Percentiles rank a stretch among this genome's conserved stretches.
Conservation (phyloP, 1,284 basidiomycete genomes). For the Apiotrichum siamense region DNA sequence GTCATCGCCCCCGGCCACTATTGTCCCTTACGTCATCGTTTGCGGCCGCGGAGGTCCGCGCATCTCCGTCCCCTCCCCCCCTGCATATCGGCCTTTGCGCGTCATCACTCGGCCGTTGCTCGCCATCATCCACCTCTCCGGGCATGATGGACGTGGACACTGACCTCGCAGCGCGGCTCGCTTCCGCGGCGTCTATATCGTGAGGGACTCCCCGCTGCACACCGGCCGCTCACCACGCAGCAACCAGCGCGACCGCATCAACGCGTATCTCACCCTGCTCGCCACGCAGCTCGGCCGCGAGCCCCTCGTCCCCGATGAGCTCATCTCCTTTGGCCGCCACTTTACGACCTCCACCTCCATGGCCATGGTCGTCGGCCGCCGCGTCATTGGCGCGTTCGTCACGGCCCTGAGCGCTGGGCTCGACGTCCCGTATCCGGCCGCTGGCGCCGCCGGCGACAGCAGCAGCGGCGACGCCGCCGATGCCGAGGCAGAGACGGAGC, state of each 20-base stretch:
- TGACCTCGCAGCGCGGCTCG: slow-evolving; percentile 7
- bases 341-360: slow-evolving; percentile 36
- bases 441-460: no score
- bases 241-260: slow-evolving; percentile 70
- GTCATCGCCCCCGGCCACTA: no score
- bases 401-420: slow-evolving; percentile 29
- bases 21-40: no score
- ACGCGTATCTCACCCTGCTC: slow-evolving; percentile 56
- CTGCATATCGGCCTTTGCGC: no score
- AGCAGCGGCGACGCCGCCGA: no score
- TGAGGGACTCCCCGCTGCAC: not conserved
- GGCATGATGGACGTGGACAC: slow-evolving; percentile 19
- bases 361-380: slow-evolving; percentile 40
- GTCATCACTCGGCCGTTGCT: no score
- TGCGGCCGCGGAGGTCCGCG: no score
- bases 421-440: not conserved
- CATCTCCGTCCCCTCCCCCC: no score
- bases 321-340: slow-evolving; percentile 34
- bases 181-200: slow-evolving; percentile 8
- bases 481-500: slow-evolving; percentile 21
- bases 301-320: slow-evolving; percentile 55
- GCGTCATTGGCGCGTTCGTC: slow-evolving; percentile 37
- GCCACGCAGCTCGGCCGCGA: slow-evolving; percentile 38
- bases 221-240: slow-evolving; percentile 9
- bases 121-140: no score